Base-by-base conservation (phyloP, 306 rosid genomes). In the Gastrolobium bilobum region DNA sequence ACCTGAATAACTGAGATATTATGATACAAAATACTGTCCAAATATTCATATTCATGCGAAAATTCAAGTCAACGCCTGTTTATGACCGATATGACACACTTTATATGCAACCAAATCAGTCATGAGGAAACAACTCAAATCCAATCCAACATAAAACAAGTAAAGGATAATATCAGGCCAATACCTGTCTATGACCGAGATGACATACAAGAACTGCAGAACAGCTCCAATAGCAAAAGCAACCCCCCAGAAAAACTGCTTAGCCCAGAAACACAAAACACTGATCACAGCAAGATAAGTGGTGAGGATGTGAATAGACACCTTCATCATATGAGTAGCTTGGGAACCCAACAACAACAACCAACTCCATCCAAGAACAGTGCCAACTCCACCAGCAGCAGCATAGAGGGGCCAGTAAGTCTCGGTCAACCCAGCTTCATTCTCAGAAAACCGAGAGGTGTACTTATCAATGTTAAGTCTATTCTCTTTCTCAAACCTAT, bases 271-370 rank as follows among this genome's bases (percentile, higher is more conserved):
- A 79, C 94, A 93, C 81, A 93, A 86, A 81, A 96, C 99, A 84
- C 99, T 91, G 26, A 96, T 76, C 48, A 96, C 98, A 78, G 98
- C 97, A 67, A 96, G 96, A 82, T 91, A 96, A 10, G 99, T 96
- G 48, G 98, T 91, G 81, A 96, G 84, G 68, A 96, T 88, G 84
- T 96, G 99, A 63, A 93, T 94, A 10, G 94, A 84, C 26, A 96
- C 77, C 83, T 96, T 96, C 96, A 96, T 96, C 91, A 91, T 89
- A 56, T 89, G 90, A 82, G 88, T 89, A 5, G 93, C 93, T 39
- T 81, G 85, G 38, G 93, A 96, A 72, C 97, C 92, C 82, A 93
- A 87, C 72, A 93, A 83, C 64, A 93, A 71, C 88, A 96, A 62
- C 99, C 98, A 96, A 86, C 77, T 82, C 93, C 90, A 89, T 38